Percentiles rank a stretch among this genome's conserved stretches.
phyloP scores from a whole-genome alignment of 805 yeast species.

The Barnettozyma siamensis region DNA sequence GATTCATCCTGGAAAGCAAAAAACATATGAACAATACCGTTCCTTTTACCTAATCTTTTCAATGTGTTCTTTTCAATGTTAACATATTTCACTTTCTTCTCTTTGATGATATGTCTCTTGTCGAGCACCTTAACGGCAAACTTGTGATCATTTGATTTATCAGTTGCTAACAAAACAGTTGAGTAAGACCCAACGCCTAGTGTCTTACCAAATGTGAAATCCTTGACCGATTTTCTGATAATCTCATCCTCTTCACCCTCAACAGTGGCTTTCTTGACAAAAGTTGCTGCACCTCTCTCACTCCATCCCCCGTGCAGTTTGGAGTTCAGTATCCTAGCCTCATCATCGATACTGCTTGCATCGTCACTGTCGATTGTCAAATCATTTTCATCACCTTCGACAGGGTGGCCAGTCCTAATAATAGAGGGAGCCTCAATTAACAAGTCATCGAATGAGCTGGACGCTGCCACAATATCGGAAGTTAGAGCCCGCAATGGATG shows the following conservation, averaged over 20 bases:
- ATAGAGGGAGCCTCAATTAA: constrained; percentile 7
- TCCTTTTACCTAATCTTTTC: constrained; percentile 54
- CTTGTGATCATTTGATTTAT: constrained; percentile 65
- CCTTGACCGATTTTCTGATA: constrained; percentile 59
- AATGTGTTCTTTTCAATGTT: constrained; percentile 78
- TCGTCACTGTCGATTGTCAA: constrained; percentile 1
- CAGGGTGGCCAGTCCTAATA: too few species aligned
- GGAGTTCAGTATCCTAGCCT: constrained; percentile 1
- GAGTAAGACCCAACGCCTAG: constrained; percentile 97
- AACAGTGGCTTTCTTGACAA: constrained; percentile 39
- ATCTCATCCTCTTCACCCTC: constrained; percentile 49
- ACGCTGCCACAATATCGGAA: constrained; percentile 12
- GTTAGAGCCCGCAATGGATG: constrained; percentile 25
- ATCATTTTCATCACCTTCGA: background rate
- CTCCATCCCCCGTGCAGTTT: constrained; percentile 10
- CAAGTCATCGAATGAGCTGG: constrained; percentile 1
- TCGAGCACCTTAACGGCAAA: constrained; percentile 76
- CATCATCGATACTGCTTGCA: constrained; percentile 5
- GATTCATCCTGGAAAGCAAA: constrained; percentile 78
- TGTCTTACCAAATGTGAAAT: constrained; percentile 81
- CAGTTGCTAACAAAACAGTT: constrained; percentile 83
- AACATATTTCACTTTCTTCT: constrained; percentile 79
- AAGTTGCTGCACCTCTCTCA: constrained; percentile 48
- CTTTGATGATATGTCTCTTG: constrained; percentile 72
- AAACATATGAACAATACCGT: constrained; percentile 62